Conservation (phyloP, 352 stramenopile genomes). For the Phytopythium mirpurense region DNA sequence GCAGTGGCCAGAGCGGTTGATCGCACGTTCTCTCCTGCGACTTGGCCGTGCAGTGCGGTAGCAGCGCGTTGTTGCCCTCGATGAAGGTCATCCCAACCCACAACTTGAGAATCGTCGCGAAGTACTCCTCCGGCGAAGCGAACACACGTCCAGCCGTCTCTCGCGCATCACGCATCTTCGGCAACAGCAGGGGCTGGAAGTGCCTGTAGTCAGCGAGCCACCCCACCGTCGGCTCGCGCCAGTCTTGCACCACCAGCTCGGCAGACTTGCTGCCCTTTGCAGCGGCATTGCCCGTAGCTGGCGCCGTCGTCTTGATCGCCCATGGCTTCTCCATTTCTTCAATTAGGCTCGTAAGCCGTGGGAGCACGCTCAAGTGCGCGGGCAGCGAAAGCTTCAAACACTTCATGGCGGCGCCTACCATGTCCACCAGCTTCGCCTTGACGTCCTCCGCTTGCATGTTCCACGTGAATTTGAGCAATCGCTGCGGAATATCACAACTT, state of each 20-base stretch:
- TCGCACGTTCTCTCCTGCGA: slow-evolving; percentile 56
- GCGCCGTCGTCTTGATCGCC: slow-evolving; percentile 38
- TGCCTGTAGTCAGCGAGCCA: slow-evolving; percentile 67
- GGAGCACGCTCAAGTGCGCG: slow-evolving; percentile 44
- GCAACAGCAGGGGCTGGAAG: slow-evolving; percentile 67
- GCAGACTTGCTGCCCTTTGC: background rate
- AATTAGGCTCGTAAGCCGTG: slow-evolving; percentile 38
- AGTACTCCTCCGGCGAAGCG: slow-evolving; percentile 71
- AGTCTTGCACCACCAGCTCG: slow-evolving; percentile 22
- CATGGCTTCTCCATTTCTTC: slow-evolving; percentile 69
- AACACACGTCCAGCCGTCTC: slow-evolving; percentile 48
- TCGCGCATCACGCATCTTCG: slow-evolving; percentile 56
- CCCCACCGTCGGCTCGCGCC: slow-evolving; percentile 58
- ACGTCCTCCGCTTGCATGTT: slow-evolving; percentile 48
- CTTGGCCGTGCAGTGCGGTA: slow-evolving; percentile 63
- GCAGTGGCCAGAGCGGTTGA: slow-evolving; percentile 59
- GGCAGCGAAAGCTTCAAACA: slow-evolving; percentile 34
- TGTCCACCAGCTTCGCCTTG: slow-evolving; percentile 39
- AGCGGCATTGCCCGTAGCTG: background rate
- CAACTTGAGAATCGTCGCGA: slow-evolving; percentile 60
- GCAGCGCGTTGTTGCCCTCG: slow-evolving; percentile 77
- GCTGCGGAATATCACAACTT: slow-evolving; percentile 11
- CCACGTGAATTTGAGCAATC: slow-evolving; percentile 77
- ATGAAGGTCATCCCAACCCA: slow-evolving; percentile 88
- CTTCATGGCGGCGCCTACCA: slow-evolving; percentile 47